phyloP scores from a whole-genome alignment of 352 stramenopile genomes.

The Phytopythium helicoides region DNA sequence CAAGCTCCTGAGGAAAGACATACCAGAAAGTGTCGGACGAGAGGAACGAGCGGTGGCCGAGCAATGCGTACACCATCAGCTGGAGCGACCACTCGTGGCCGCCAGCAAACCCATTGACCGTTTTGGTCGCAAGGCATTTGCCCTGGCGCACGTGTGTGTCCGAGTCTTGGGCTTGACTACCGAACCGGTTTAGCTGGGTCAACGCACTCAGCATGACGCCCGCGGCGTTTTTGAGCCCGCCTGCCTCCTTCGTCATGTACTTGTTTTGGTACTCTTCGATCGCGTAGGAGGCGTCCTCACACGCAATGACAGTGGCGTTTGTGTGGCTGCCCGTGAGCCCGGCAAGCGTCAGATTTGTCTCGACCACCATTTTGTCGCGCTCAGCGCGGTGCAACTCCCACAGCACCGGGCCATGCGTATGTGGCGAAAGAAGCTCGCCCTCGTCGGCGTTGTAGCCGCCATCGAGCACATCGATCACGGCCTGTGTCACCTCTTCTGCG shows the following conservation, averaged over 20 bases:
- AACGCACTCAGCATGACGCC: not conserved
- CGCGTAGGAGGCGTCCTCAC: not conserved
- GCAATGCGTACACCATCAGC: not conserved
- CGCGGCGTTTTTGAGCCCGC: not conserved
- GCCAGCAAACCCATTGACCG: not conserved
- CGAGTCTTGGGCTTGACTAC: not conserved
- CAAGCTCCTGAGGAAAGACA: not conserved
- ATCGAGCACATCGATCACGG: no score
- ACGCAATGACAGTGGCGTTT: not conserved
- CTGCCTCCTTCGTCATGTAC: conserved; percentile 1
- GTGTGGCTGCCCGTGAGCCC: not conserved
- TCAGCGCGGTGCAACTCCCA: not conserved
- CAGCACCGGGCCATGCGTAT: not conserved
- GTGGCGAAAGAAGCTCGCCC: not conserved
- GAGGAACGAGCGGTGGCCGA: not conserved
- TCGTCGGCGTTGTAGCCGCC: not conserved
- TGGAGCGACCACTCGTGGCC: not conserved
- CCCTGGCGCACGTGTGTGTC: not conserved
- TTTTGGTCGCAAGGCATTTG: not conserved
- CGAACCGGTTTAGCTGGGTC: not conserved
- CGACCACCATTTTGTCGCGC: conserved; percentile 2
- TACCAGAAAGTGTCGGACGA: not conserved
- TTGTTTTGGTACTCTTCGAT: not conserved
- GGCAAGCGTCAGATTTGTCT: conserved; percentile 3
- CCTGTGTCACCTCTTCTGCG: no score